These are phyloP conservation scores for Chaetoscypha palmicola DNA, from an alignment of 2,329 filamentous ascomycete species.

Conservation along the genomic window DNA sequence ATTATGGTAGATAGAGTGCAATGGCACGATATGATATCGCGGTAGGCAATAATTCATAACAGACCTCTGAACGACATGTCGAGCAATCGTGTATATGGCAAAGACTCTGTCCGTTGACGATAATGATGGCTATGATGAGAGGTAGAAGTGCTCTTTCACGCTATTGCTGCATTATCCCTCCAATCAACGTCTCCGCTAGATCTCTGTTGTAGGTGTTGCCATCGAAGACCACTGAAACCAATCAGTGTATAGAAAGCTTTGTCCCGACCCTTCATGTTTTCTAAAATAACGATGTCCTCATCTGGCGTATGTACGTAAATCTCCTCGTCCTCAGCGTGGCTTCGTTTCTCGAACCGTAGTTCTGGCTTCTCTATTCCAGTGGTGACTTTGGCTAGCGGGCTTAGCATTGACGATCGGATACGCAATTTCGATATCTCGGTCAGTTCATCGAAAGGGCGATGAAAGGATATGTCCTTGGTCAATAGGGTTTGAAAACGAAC, in stretches of 20 bases:
- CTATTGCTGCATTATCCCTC: no score
- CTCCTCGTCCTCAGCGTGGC: background rate
- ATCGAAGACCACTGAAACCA: constrained; percentile 31
- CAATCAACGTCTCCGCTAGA: background rate
- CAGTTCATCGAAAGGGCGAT: constrained; percentile 10
- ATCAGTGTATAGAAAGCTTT: constrained; percentile 33
- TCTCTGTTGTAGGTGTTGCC: constrained; percentile 29
- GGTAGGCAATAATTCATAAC: no score
- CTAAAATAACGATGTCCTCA: constrained; percentile 14
- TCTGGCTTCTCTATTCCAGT: constrained; percentile 16
- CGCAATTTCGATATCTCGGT: constrained; percentile 20
- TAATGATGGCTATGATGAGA: no score
- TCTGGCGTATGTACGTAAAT: constrained; percentile 5
- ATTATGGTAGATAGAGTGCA: no score
- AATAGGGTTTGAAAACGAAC: constrained; percentile 13
- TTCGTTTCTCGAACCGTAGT: constrained; percentile 9
- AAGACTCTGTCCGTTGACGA: no score
- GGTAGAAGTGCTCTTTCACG: no score
- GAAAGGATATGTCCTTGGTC: constrained; percentile 6
- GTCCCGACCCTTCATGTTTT: constrained; percentile 30
- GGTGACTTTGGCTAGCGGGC: constrained; percentile 12
- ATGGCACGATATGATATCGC: no score
- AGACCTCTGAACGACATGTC: no score
- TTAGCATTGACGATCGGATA: constrained; percentile 7
- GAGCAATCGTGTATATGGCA: no score